These are phyloP conservation scores for Dacryopinax spathularia DNA, from an alignment of 768 basidiomycete species.

Conservation along the genomic window DNA sequence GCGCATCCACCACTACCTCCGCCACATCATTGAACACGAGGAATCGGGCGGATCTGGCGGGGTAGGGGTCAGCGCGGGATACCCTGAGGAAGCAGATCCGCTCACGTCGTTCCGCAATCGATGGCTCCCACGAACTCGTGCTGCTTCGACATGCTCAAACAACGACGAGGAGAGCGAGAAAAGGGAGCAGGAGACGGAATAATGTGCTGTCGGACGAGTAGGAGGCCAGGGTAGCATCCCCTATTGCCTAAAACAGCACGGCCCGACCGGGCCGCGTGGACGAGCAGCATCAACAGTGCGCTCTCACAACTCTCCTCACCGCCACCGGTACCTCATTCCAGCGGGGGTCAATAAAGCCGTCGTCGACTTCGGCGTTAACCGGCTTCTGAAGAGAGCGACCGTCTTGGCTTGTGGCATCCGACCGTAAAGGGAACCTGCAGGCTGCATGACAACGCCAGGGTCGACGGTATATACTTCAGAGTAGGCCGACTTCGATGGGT, in stretches of 20 bases:
- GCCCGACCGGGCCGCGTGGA: not conserved
- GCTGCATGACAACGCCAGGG: too few species aligned
- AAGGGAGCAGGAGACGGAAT: not conserved
- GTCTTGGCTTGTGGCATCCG: too few species aligned
- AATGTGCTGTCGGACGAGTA: not conserved
- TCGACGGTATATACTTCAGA: too few species aligned
- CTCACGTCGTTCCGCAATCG: conserved; percentile 91
- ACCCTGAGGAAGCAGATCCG: conserved; percentile 11
- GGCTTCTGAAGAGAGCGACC: too few species aligned
- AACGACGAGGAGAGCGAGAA: not conserved
- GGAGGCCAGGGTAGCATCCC: not conserved
- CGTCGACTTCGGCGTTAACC: too few species aligned
- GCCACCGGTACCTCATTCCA: too few species aligned
- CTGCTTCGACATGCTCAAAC: conserved; percentile 9
- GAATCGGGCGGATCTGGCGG: conserved; percentile 67
- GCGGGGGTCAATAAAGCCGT: too few species aligned
- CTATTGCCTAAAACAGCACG: not conserved
- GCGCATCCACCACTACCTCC: conserved; percentile 74
- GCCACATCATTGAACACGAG: conserved; percentile 82
- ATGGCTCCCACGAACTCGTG: conserved; percentile 76
- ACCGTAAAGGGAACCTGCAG: too few species aligned
- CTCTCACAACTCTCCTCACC: not conserved
- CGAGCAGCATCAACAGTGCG: not conserved
- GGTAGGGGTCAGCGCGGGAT: not conserved
- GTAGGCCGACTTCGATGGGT: not conserved